Evolutionary conservation across 805 yeast species (phyloP), one percentile per base, ranked within the genome.

Genomic region (Starmerella davenportii): DNA sequence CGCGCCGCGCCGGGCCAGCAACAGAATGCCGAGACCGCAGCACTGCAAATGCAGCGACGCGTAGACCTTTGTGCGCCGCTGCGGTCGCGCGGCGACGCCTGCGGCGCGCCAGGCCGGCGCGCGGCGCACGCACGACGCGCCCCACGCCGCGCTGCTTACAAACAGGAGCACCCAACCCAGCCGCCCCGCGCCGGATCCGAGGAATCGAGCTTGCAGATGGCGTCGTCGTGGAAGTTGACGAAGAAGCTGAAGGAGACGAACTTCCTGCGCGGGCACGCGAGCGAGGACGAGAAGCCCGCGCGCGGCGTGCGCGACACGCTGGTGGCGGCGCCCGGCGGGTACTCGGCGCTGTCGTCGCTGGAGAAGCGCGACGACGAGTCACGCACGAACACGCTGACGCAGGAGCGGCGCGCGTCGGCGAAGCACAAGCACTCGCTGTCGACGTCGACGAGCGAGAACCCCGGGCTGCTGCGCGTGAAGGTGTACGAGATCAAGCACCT

Each of bases 381-480:
- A 24, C 42, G 45, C 21, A 21, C 46, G 20, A 43, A 43, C 45
- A 43, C 46, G 18, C 38, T 43, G 23, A 39, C 35, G 7, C 21
- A 19, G 21, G 33, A 27, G 14, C 21, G 13, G 15, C 21, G 16
- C 16, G 36, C 5, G 34, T 31, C 15, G 25, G 16, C 9, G 33
- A 35, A n/a, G 27, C 41, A 4, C 33, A 17, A 14, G 28, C 32
- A 17, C 15, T 15, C 38, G 23, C 21, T 15, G 28, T 33, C 36
- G 15, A 35, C 28, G 17, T 30, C 43, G 21, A 15, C 30, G 11
- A 34, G 39, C 18, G 36, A 37, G 7, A 46, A 46, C 41, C 53
- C 51, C 23, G 41, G 44, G 8, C 81, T 31, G 66, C 76, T 14
- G 62, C 68, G 32, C 62, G 72, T 34, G 60, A 70, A 35, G 61